Evolutionary conservation across 768 basidiomycete species (phyloP).

Genomic region (Kwoniella botswanensis): DNA sequence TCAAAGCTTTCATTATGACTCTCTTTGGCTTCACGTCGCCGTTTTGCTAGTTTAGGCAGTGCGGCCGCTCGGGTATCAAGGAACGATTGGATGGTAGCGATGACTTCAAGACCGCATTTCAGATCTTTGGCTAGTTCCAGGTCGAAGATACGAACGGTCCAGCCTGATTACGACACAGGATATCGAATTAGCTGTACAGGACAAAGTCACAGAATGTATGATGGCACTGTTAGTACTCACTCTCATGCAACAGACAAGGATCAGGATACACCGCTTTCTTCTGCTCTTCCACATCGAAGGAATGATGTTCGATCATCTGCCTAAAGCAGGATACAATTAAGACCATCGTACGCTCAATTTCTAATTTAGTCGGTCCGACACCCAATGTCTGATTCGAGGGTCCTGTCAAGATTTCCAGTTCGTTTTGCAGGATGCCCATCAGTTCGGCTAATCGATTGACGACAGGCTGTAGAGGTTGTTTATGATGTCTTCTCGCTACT

Average conservation of each 20-base stretch:
- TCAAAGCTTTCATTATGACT: slow-evolving; percentile 78
- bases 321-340: slow-evolving; percentile 68
- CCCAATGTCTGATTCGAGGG: slow-evolving; percentile 18
- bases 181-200: neutral
- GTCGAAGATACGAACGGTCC: slow-evolving; percentile 65
- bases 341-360: slow-evolving; percentile 61
- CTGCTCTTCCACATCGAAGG: slow-evolving; percentile 46
- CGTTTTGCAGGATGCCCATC: slow-evolving; percentile 64
- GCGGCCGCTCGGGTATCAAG: slow-evolving; percentile 65
- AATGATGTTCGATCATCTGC: slow-evolving; percentile 63
- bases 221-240: slow-evolving; percentile 58
- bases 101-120: slow-evolving; percentile 65
- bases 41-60: slow-evolving; percentile 60
- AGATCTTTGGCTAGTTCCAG: slow-evolving; percentile 62
- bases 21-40: slow-evolving; percentile 45
- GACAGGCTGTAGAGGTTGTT: slow-evolving; percentile 64
- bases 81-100: slow-evolving; percentile 67
- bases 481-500: slow-evolving; percentile 66
- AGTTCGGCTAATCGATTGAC: slow-evolving; percentile 72
- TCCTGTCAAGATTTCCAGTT: slow-evolving; percentile 55
- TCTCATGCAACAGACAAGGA: slow-evolving; percentile 65
- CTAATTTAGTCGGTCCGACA: slow-evolving; percentile 35
- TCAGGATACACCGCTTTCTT: slow-evolving; percentile 66
- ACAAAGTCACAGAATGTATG: neutral
- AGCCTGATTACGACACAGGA: slow-evolving; percentile 61